Evolutionary conservation across 805 yeast species (phyloP).

Genomic region (Wickerhamomyces alni): DNA sequence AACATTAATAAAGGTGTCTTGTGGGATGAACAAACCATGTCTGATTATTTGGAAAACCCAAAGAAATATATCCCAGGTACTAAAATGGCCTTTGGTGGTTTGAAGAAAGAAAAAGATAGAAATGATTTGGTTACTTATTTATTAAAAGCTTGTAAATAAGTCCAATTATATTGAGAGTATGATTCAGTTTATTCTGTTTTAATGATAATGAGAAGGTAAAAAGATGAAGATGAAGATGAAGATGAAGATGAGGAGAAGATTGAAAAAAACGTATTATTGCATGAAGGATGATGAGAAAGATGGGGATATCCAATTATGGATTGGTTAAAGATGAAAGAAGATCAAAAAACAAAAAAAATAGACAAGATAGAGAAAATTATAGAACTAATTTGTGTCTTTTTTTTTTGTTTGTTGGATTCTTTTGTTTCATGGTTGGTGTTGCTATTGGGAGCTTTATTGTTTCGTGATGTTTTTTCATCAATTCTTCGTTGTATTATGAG

Average conservation of each 20-base stretch:
- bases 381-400: background rate
- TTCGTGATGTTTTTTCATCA: background rate
- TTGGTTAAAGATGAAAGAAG: background rate
- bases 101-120: constrained; percentile 98
- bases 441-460: background rate
- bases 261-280: too few species aligned
- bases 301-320: too few species aligned
- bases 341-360: too few species aligned
- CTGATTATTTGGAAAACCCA: constrained; percentile 97
- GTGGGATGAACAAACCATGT: constrained; percentile 86
- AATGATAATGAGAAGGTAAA: background rate
- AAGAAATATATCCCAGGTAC: constrained; percentile 99
- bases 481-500: background rate
- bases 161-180: too few species aligned
- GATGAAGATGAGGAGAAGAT: too few species aligned
- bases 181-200: background rate
- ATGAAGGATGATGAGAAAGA: too few species aligned
- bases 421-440: background rate
- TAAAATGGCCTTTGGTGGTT: constrained; percentile 99
- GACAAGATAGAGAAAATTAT: background rate
- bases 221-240: background rate
- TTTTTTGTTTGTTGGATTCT: background rate
- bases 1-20: constrained; percentile 91
- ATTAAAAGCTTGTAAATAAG: constrained; percentile 43
- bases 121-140: constrained; percentile 92